Evolutionary conservation across 768 basidiomycete genomes (phyloP), one percentile per base, ranked within the genome.

Genomic region (Agaricus sinodeliciosus): DNA sequence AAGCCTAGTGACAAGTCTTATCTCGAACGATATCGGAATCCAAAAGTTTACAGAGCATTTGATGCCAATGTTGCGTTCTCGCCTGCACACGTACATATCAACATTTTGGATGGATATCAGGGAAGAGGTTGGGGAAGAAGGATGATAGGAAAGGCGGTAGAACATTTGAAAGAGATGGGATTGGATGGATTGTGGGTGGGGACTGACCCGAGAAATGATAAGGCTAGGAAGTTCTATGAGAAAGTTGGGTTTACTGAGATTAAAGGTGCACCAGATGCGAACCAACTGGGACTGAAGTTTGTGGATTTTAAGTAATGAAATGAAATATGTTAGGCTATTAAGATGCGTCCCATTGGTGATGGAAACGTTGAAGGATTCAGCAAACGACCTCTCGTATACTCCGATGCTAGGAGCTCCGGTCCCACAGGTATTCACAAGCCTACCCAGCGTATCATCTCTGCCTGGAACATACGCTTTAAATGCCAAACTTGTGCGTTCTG

Each of bases 11-110:
- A 86, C 62, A 64, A 66, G 44, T 60, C 55, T 34, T 79, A 76
- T 58, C 58, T 74, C 43, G 61, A 78, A 19, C 64, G 67, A 46
- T 54, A 31, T 40, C 39, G 37, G 16, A 27, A 47, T 42, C 45
- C 52, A 25, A 68, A 74, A 16, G 74, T 73, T 69, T 60, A 69
- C 35, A 68, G 64, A 8, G 76, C 80, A 0, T 65, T 77, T 13
- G 76, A 79, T 8, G 72, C 76, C n/a, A 77, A 76, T 57, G 69
- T 87, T 55, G 67, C 72, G 4, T 86, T 84, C 62, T 82, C 87
- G 15, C 77, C 81, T 9, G 87, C 87, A 8, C 87, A 90, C 65
- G 57, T 90, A 58, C 88, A 91, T 63, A 82, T 90, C 60, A 71
- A 91, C 58, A 79, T 90, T 51, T 62, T 90, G 59, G 75, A 81